A percentile compares a stretch with the other conserved stretches of the same genome.
Evolutionary conservation across 2,329 filamentous ascomycete species (phyloP).

Genomic region (Pseudogymnoascus sp.): DNA sequence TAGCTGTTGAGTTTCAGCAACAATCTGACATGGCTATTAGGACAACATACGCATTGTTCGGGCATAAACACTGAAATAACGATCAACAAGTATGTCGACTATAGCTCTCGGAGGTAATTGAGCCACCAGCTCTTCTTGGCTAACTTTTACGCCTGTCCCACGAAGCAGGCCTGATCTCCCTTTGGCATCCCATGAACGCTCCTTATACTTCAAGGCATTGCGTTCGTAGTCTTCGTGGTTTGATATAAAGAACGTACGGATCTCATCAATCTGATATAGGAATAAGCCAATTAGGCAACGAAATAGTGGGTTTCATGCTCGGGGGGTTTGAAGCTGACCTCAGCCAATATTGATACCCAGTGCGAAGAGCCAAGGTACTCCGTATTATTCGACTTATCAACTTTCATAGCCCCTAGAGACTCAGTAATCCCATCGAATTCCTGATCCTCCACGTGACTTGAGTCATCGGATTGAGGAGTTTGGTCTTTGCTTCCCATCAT

Average conservation of each 20-base stretch:
- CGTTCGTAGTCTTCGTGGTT: slow-evolving; percentile 10
- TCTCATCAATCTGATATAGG: slow-evolving; percentile 12
- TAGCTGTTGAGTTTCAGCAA: slow-evolving; percentile 9
- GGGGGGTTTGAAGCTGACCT: slow-evolving; percentile 2
- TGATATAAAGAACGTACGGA: slow-evolving; percentile 7
- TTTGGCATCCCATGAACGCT: slow-evolving; percentile 1
- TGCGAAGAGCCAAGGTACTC: slow-evolving; percentile 11
- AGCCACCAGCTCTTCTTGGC: slow-evolving; percentile 11
- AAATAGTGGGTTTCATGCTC: not conserved
- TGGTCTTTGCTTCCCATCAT: slow-evolving; percentile 5
- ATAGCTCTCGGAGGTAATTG: slow-evolving; percentile 6
- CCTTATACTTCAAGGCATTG: slow-evolving; percentile 5
- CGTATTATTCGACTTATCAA: slow-evolving; percentile 10
- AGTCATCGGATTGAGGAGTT: not conserved
- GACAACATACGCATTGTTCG: slow-evolving; percentile 2
- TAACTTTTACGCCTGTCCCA: not conserved
- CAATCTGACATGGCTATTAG: not conserved
- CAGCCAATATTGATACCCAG: slow-evolving; percentile 14
- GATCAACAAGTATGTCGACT: slow-evolving; percentile 11
- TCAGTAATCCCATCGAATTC: slow-evolving; percentile 9
- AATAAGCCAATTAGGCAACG: not conserved
- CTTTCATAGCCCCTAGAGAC: slow-evolving; percentile 13
- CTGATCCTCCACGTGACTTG: not conserved
- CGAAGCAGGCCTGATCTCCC: slow-evolving; percentile 11
- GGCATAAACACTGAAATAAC: slow-evolving; percentile 9